Conservation (phyloP, 352 stramenopile species). For the Elongisporangium undulatum region DNA sequence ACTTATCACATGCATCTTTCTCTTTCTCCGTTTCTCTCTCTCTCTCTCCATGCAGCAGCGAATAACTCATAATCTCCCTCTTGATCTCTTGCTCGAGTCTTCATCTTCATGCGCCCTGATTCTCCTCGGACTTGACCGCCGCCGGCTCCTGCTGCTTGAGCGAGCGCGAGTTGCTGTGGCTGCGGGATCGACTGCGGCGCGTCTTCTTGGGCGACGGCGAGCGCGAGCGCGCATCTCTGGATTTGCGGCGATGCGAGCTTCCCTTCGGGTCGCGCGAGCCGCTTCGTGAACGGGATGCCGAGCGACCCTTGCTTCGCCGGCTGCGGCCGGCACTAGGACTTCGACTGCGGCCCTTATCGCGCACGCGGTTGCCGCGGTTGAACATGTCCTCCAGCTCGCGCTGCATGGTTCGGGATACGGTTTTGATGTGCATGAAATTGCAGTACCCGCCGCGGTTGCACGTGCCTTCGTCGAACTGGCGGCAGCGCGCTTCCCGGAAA, state of each 20-base stretch:
- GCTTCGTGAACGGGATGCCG: conserved; percentile 42
- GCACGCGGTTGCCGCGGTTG: conserved; percentile 39
- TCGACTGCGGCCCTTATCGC: conserved; percentile 37
- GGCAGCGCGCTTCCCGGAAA: conserved; percentile 97
- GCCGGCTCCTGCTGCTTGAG: conserved; percentile 10
- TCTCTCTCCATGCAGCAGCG: conserved; percentile 2
- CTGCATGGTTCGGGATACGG: conserved; percentile 79
- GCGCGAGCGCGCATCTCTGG: conserved; percentile 28
- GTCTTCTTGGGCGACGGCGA: conserved; percentile 34
- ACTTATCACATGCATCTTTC: background rate
- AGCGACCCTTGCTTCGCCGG: conserved; percentile 27
- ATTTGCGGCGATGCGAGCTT: conserved; percentile 33
- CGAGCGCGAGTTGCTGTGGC: conserved; percentile 23
- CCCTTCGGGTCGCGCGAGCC: conserved; percentile 30
- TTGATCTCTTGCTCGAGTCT: conserved; percentile 16
- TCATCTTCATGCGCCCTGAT: conserved; percentile 7
- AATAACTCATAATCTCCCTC: conserved; percentile 12
- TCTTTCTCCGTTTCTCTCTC: too few species aligned
- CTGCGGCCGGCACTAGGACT: conserved; percentile 39
- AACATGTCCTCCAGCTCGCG: conserved; percentile 84
- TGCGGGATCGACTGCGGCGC: conserved; percentile 51
- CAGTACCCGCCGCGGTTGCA: conserved; percentile 98
- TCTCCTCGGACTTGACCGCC: conserved; percentile 8
- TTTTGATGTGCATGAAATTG: conserved; percentile 99
- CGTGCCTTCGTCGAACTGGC: conserved; percentile 98